Conservation (phyloP, 805 yeast species). For the Lachancea cidri region DNA sequence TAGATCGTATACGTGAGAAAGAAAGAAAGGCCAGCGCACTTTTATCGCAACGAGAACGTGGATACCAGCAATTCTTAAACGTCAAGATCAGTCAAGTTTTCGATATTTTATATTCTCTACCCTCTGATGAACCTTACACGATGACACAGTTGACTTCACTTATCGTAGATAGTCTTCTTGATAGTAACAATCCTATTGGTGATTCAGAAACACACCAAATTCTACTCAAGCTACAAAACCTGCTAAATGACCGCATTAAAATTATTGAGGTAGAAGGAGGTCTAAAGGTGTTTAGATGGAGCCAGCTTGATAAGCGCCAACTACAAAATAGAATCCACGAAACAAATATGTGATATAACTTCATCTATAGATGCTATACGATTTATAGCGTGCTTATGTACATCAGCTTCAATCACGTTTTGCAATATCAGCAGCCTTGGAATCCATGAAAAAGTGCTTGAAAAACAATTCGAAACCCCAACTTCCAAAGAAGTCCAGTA, state of each 20-base stretch:
- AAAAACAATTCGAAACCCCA: slow-evolving; percentile 76
- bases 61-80: slow-evolving; percentile 24
- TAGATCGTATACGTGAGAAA: slow-evolving; percentile 26
- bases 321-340: slow-evolving; percentile 5
- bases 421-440: slow-evolving; percentile 89
- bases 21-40: slow-evolving; percentile 25
- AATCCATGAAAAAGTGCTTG: slow-evolving; percentile 84
- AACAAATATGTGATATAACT: neutral
- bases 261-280: slow-evolving; percentile 24
- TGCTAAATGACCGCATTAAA: slow-evolving; percentile 15
- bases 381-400: neutral
- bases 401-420: slow-evolving; percentile 17
- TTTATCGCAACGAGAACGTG: slow-evolving; percentile 23
- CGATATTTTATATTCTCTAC: slow-evolving; percentile 22
- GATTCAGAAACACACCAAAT: slow-evolving; percentile 23
- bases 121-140: slow-evolving; percentile 26
- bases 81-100: slow-evolving; percentile 29
- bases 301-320: slow-evolving; percentile 14
- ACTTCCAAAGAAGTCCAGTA: slow-evolving; percentile 70
- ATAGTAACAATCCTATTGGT: slow-evolving; percentile 32
- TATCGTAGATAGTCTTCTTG: slow-evolving; percentile 29
- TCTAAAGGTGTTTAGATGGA: slow-evolving; percentile 29
- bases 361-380: neutral
- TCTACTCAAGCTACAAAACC: slow-evolving; percentile 17
- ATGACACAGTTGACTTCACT: slow-evolving; percentile 21